phyloP scores from a whole-genome alignment of 495 filamentous ascomycete species.

The Neurospora discreta region DNA sequence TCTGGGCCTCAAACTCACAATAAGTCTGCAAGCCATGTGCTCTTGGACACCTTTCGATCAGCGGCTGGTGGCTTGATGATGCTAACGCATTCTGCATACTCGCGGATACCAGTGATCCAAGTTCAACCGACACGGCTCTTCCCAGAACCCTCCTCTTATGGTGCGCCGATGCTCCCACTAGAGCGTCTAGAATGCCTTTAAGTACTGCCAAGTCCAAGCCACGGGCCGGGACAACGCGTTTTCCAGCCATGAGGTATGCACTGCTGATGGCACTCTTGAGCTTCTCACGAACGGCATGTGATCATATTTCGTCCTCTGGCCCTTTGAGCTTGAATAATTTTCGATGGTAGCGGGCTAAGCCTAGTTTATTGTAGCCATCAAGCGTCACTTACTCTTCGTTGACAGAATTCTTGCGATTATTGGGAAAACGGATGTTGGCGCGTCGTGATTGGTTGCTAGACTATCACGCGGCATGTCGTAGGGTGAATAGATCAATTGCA shows the following conservation, averaged over 20 bases:
- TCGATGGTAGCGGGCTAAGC: neutral
- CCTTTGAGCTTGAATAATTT: neutral
- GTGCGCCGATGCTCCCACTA: neutral
- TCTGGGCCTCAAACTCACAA: constrained; percentile 28
- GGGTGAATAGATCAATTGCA: neutral
- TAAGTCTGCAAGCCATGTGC: constrained; percentile 7
- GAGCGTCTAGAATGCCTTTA: neutral
- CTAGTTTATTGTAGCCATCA: neutral
- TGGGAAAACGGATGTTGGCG: neutral
- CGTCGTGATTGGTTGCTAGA: neutral
- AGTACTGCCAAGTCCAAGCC: neutral
- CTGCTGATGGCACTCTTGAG: neutral
- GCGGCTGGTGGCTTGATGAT: neutral
- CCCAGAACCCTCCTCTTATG: neutral
- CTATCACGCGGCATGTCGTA: neutral
- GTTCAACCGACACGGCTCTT: neutral
- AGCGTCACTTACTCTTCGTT: neutral
- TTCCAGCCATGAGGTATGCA: neutral
- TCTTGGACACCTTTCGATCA: neutral
- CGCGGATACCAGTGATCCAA: neutral
- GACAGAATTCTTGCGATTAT: neutral
- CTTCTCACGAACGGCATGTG: neutral
- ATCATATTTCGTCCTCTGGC: neutral
- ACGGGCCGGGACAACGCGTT: neutral
- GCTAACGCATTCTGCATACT: neutral